Evolutionary conservation across 1,284 basidiomycete genomes (phyloP).

Genomic region (Pascua guehoae): DNA sequence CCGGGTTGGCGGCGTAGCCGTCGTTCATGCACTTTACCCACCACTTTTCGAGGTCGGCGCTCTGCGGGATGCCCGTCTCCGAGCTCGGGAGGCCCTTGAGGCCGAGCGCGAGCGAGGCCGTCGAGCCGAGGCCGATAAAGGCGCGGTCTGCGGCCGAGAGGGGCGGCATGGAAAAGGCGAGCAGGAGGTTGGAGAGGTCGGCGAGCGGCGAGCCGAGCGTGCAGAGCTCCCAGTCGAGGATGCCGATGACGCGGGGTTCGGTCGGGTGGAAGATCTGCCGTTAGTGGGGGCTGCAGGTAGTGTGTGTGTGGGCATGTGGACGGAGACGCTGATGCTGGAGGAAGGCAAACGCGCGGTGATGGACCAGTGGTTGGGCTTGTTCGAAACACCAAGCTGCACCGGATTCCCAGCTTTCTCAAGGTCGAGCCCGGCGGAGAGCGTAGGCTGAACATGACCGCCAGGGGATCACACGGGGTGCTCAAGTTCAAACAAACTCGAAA

Average conservation of each 20-base stretch:
- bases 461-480: too few species aligned
- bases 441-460: too few species aligned
- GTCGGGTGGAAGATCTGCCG: constrained; percentile 69
- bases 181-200: constrained; percentile 76
- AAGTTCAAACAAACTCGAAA: too few species aligned
- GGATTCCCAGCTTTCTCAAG: too few species aligned
- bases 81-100: constrained; percentile 62
- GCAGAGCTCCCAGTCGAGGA: constrained; percentile 94
- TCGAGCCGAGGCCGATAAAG: neutral
- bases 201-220: constrained; percentile 85
- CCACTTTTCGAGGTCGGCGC: constrained; percentile 64
- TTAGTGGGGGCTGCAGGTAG: neutral
- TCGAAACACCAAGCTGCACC: too few species aligned
- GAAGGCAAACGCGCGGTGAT: too few species aligned
- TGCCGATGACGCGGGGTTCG: constrained; percentile 86
- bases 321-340: too few species aligned
- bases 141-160: neutral
- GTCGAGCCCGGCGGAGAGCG: too few species aligned
- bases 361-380: too few species aligned
- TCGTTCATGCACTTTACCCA: constrained; percentile 47
- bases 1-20: constrained; percentile 25
- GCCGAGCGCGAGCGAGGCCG: constrained; percentile 26
- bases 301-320: too few species aligned
- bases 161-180: constrained; percentile 7
- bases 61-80: constrained; percentile 59